These are phyloP conservation scores for Sporothrix pseudoabietina DNA, from an alignment of 2,329 filamentous ascomycete species.

Conservation along the genomic window DNA sequence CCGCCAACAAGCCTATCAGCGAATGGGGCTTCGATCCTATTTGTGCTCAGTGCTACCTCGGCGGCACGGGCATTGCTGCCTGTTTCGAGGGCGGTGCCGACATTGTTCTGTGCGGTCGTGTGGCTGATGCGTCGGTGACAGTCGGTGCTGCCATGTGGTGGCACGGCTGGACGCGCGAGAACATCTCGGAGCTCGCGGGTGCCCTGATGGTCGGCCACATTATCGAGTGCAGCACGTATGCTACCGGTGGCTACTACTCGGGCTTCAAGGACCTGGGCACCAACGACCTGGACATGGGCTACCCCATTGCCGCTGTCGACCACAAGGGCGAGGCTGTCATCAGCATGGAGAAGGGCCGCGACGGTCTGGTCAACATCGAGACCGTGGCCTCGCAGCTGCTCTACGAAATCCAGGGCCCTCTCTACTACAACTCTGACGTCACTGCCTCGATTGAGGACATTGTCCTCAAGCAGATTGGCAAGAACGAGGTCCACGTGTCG, in stretches of 20 bases:
- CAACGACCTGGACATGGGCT: constrained; percentile 47
- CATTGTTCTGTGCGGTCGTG: constrained; percentile 46
- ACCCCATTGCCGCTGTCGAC: constrained; percentile 54
- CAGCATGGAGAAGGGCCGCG: constrained; percentile 37
- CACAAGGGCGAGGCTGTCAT: constrained; percentile 44
- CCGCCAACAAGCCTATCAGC: constrained; percentile 30
- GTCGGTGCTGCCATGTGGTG: constrained; percentile 54
- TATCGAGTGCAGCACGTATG: constrained; percentile 51
- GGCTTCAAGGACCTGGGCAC: constrained; percentile 50
- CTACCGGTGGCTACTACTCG: constrained; percentile 51
- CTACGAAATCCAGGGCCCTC: constrained; percentile 46
- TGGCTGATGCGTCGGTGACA: constrained; percentile 47
- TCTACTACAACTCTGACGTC: constrained; percentile 43
- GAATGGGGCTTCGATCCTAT: constrained; percentile 34
- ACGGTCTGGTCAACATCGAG: constrained; percentile 34
- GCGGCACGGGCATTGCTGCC: constrained; percentile 45
- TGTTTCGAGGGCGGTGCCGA: constrained; percentile 42
- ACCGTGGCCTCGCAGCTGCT: constrained; percentile 39
- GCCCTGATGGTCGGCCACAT: constrained; percentile 48
- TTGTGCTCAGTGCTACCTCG: constrained; percentile 45
- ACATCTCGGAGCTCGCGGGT: constrained; percentile 49
- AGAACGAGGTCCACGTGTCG: constrained; percentile 40
- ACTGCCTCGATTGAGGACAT: constrained; percentile 40
- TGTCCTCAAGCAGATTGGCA: constrained; percentile 49
- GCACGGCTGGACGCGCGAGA: constrained; percentile 48